Base-by-base conservation (phyloP, 257 asterid genomes). In the Dorcoceras hygrometricum region DNA sequence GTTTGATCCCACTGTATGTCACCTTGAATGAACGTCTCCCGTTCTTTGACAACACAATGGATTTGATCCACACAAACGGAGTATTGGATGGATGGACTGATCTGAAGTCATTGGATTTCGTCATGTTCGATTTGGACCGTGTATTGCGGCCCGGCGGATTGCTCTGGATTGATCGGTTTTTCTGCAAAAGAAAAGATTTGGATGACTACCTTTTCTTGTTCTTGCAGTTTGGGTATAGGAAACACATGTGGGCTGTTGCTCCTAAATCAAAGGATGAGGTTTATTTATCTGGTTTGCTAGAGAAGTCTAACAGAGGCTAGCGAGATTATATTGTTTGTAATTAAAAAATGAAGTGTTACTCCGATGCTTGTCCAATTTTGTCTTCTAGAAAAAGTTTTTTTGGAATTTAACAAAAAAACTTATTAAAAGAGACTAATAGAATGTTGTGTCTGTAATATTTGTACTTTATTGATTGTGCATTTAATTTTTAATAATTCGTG, bases 31-130 rank as follows among this genome's bases (percentile, higher is more conserved):
- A 91, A 64, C 84, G 98, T 78, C 82, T 91, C 1, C 98, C 96
- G 0, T 89, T 91, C 50, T 91, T 91, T 1, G 98, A 91, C n/a
- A 91, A 91, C 88, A 89, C 96, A 4, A 71, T 87, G 96, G 98
- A 91, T 67, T 32, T 89, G 81, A 89, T 91, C 32, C 98, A 91
- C 83, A 82, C 96, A 2, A 57, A 79, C 11, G 95, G 98, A 23
- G 82, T 91, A 65, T 77, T 91, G 96, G 98, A 91, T 25, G 98
- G 96, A n/a, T 84, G 93, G 97, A 87, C 87, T 8, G 96, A 92
- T 78, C 59, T 89, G 67, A 90, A 78, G 78, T 65, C 87, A 63
- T 66, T 92, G 68, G 98, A 89, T 74, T 92, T 82, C 65, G 87
- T 92, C 61, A 75, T 92, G 58, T 92, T 89, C 23, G 97, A 92